Percentiles rank a stretch among this genome's conserved stretches.
Evolutionary conservation across 2,329 filamentous ascomycete genomes (phyloP).

Genomic region (Aspergillus udagawae): DNA sequence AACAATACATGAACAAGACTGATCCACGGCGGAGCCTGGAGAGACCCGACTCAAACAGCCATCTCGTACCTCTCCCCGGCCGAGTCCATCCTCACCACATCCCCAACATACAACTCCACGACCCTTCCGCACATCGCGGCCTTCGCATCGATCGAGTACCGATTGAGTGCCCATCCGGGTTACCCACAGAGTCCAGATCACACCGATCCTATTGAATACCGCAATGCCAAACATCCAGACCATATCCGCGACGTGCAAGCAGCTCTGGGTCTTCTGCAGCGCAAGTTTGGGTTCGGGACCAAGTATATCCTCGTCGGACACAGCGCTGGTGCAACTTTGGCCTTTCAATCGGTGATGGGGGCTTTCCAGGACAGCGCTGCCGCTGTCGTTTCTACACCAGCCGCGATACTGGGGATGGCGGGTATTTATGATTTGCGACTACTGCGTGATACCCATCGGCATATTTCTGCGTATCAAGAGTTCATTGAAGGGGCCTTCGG

Average conservation of each 20-base stretch:
- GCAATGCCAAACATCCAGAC: conserved; percentile 41
- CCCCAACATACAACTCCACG: conserved; percentile 9
- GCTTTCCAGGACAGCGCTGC: conserved; percentile 13
- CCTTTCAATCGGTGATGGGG: conserved; percentile 42
- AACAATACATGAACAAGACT: conserved; percentile 26
- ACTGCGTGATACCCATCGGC: conserved; percentile 31
- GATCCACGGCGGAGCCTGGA: conserved; percentile 49
- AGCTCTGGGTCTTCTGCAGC: conserved; percentile 40
- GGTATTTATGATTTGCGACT: conserved; percentile 44
- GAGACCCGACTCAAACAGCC: conserved; percentile 41
- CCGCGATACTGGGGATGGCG: conserved; percentile 39
- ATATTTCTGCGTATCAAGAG: conserved; percentile 34
- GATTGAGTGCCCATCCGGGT: conserved; percentile 41
- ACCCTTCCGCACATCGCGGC: conserved; percentile 28
- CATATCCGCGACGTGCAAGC: conserved; percentile 41
- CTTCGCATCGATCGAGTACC: conserved; percentile 45
- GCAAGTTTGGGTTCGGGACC: conserved; percentile 34
- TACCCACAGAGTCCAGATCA: conserved; percentile 33
- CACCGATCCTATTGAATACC: conserved; percentile 26
- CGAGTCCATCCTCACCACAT: conserved; percentile 27
- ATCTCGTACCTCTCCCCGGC: conserved; percentile 32
- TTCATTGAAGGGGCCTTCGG: conserved; percentile 43
- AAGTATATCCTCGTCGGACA: conserved; percentile 45
- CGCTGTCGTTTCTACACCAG: conserved; percentile 22
- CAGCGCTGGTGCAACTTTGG: conserved; percentile 45